Base-by-base conservation (phyloP, 2,329 filamentous ascomycete species). In the Coniella lustricola region DNA sequence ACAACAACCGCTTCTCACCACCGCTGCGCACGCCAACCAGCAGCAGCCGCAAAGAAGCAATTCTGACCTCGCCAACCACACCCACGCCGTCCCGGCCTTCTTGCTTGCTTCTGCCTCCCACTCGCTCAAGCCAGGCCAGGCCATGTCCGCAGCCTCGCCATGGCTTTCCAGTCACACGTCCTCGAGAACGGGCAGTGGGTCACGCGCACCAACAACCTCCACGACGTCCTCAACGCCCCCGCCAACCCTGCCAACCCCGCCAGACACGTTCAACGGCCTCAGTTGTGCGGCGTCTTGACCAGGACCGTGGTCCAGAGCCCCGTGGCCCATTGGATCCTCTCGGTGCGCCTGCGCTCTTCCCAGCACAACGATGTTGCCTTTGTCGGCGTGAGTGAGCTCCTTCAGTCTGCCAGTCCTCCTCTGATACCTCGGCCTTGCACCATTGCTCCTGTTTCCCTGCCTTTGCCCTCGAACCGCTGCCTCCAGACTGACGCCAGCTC, bases 291-390 rank as follows among this genome's bases (percentile, higher is more conserved):
- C 3, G 61, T 97, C 29, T 72, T 97, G 39, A 88, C 88, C 1
- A 82, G 79, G 59, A 95, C 90, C 0, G 64, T 95, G 25, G 72
- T 91, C 44, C 77, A 82, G 46, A 94, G 87, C 54, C 86, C 90
- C 2, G 71, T 85, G 32, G 76, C 85, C 48, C 84, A 84, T 60
- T 85, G 79, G 71, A 84, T 96, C 37, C 70, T 95, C 13, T 87
- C 90, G 12, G 87, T 84, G n/a, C 80, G 84, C 51, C 72, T 97
- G 51, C 78, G 90, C 50, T 82, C 82, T 48, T 72, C 74, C 44
- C 66, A 74, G 37, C 73, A 82, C 52, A 90, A 93, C 57, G 90
- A 97, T 68, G 80, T 96, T 54, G 84, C 90, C 33, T 89, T 95
- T 58, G 76, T 98, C 49, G 87, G 90, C 46, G 82, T 85, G 73